These are phyloP conservation scores for Saccharum hybrid DNA, from an alignment of 202 grass and related monocot genomes.

Conservation along the genomic window DNA sequence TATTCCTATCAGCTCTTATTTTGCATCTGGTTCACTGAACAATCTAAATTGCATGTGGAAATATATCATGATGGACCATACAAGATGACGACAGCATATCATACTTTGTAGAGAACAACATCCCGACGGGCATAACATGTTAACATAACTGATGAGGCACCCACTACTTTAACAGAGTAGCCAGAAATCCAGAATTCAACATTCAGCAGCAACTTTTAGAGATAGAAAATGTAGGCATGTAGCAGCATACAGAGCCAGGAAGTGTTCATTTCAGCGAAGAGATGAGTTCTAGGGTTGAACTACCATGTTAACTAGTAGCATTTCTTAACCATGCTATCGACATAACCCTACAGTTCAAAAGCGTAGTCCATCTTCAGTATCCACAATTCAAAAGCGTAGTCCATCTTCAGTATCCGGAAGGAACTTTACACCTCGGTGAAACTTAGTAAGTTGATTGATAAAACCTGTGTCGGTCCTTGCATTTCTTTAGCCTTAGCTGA, in stretches of 20 bases:
- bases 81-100: background rate
- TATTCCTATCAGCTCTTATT: no score
- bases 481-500: conserved; percentile 48
- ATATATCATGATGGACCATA: background rate
- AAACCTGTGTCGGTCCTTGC: background rate
- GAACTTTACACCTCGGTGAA: background rate
- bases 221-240: background rate
- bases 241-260: background rate
- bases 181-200: background rate
- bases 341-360: conserved; percentile 2
- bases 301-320: conserved; percentile 21
- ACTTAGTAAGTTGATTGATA: background rate
- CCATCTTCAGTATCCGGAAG: conserved; percentile 5
- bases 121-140: background rate
- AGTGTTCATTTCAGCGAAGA: conserved; percentile 24
- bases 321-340: background rate
- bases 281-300: background rate
- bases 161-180: background rate
- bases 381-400: background rate
- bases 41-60: background rate
- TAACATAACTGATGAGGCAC: background rate
- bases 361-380: background rate
- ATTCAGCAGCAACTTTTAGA: background rate
- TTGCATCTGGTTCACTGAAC: background rate
- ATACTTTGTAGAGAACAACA: background rate